Conservation (phyloP, 2,329 filamentous ascomycete genomes). For the Cytospora chrysosperma region DNA sequence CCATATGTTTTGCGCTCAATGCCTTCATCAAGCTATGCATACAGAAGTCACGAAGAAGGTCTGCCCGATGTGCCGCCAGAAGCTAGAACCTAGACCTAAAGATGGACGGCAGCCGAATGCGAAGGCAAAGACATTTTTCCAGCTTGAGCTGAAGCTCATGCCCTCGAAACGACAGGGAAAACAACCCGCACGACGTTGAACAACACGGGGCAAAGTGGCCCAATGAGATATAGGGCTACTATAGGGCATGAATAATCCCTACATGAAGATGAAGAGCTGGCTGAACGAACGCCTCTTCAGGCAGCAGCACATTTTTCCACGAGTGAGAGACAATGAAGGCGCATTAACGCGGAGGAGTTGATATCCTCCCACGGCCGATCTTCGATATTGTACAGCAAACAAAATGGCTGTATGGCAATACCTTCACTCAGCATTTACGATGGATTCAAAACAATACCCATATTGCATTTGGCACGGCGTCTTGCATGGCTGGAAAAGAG, state of each 20-base stretch:
- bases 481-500: slow-evolving; percentile 12
- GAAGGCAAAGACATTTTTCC: slow-evolving; percentile 46
- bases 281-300: neutral
- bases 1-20: slow-evolving; percentile 63
- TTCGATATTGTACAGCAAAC: slow-evolving; percentile 1
- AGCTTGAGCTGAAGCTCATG: slow-evolving; percentile 62
- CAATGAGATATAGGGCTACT: neutral
- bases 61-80: slow-evolving; percentile 64
- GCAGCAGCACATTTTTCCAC: neutral
- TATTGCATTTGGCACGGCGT: slow-evolving; percentile 22
- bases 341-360: neutral
- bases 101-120: slow-evolving; percentile 25
- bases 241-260: neutral
- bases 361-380: neutral
- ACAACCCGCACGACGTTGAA: slow-evolving; percentile 22
- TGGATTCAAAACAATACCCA: slow-evolving; percentile 11
- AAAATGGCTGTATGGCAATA: slow-evolving; percentile 1
- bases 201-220: neutral
- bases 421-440: slow-evolving; percentile 1
- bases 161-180: slow-evolving; percentile 55
- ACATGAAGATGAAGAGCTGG: neutral
- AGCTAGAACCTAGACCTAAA: slow-evolving; percentile 43
- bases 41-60: slow-evolving; percentile 55
- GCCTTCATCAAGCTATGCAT: slow-evolving; percentile 59
- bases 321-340: neutral